phyloP scores from a whole-genome alignment of 768 basidiomycete genomes.

The Floccularia luteovirens region DNA sequence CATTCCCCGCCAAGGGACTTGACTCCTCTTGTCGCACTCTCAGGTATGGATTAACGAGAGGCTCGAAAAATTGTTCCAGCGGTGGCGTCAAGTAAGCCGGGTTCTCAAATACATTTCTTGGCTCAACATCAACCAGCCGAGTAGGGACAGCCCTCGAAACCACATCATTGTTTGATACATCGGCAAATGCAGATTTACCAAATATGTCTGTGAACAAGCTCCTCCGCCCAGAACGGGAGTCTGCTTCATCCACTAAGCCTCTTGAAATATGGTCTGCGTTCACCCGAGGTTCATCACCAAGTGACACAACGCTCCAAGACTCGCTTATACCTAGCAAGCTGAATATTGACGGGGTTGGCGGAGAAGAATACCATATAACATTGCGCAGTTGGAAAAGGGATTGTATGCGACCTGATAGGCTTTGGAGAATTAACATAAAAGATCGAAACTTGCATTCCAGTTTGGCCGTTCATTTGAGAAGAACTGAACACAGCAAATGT shows the following conservation, averaged over 20 bases:
- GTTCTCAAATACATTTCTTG: constrained; percentile 42
- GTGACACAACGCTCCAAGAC: constrained; percentile 54
- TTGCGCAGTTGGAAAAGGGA: constrained; percentile 65
- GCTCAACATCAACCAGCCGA: constrained; percentile 6
- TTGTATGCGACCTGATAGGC: constrained; percentile 30
- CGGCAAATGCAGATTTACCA: constrained; percentile 63
- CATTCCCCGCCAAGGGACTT: constrained; percentile 5
- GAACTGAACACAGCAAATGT: constrained; percentile 50
- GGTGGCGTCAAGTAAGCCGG: constrained; percentile 78
- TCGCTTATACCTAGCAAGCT: constrained; percentile 66
- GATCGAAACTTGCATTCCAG: constrained; percentile 31
- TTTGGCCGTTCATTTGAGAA: constrained; percentile 18
- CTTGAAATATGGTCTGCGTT: constrained; percentile 35
- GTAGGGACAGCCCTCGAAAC: background rate
- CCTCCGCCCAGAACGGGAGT: constrained; percentile 18
- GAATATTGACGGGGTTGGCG: constrained; percentile 27
- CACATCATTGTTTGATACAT: constrained; percentile 27
- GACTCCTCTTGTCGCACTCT: constrained; percentile 13
- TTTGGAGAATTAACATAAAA: constrained; percentile 38
- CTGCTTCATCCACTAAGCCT: constrained; percentile 20
- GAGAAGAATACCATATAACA: constrained; percentile 26
- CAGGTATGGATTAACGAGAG: constrained; percentile 32
- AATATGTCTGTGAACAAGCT: constrained; percentile 91
- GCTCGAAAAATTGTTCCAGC: constrained; percentile 61
- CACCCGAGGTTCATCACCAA: constrained; percentile 52